A percentile compares a stretch with the other conserved stretches of the same genome.
phyloP scores from a whole-genome alignment of 2,329 filamentous ascomycete genomes.

The Rachicladosporium sp. region DNA sequence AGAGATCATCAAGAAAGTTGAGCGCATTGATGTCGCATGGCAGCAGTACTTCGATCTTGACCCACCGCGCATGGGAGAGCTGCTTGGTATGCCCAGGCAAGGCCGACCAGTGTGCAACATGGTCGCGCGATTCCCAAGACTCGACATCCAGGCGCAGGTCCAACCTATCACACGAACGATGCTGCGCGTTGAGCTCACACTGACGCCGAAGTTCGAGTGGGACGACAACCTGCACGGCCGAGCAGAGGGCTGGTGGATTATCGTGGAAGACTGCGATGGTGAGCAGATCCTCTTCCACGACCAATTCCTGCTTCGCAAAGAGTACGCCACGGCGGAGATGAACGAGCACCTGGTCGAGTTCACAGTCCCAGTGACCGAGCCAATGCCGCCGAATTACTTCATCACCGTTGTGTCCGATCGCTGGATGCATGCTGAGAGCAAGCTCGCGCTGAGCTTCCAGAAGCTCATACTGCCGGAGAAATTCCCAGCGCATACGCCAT shows the following conservation, averaged over 20 bases:
- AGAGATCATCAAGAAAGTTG: slow-evolving; percentile 82
- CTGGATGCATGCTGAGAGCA: slow-evolving; percentile 97
- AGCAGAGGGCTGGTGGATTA: slow-evolving; percentile 90
- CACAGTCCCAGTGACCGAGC: slow-evolving; percentile 90
- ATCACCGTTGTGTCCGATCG: slow-evolving; percentile 87
- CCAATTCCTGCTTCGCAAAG: slow-evolving; percentile 79
- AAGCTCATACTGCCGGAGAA: slow-evolving; percentile 90
- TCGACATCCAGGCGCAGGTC: slow-evolving; percentile 86
- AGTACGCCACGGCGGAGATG: slow-evolving; percentile 72
- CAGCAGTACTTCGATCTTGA: slow-evolving; percentile 90
- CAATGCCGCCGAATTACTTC: slow-evolving; percentile 98
- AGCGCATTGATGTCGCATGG: slow-evolving; percentile 91
- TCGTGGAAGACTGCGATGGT: slow-evolving; percentile 94
- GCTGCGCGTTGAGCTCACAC: slow-evolving; percentile 77
- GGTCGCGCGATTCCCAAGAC: slow-evolving; percentile 81
- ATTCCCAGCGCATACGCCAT: slow-evolving; percentile 84
- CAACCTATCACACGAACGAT: slow-evolving; percentile 91
- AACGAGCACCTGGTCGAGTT: slow-evolving; percentile 95
- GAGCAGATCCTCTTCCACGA: slow-evolving; percentile 94
- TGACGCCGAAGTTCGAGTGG: slow-evolving; percentile 93
- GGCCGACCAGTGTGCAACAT: slow-evolving; percentile 75
- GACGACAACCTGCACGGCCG: slow-evolving; percentile 77
- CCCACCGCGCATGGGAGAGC: slow-evolving; percentile 88
- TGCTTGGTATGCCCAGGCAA: slow-evolving; percentile 79
- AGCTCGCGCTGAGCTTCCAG: slow-evolving; percentile 84